A percentile compares a stretch with the other conserved stretches of the same genome.
phyloP scores from a whole-genome alignment of 1,284 basidiomycete species.

The Uromyces viciae-fabae region DNA sequence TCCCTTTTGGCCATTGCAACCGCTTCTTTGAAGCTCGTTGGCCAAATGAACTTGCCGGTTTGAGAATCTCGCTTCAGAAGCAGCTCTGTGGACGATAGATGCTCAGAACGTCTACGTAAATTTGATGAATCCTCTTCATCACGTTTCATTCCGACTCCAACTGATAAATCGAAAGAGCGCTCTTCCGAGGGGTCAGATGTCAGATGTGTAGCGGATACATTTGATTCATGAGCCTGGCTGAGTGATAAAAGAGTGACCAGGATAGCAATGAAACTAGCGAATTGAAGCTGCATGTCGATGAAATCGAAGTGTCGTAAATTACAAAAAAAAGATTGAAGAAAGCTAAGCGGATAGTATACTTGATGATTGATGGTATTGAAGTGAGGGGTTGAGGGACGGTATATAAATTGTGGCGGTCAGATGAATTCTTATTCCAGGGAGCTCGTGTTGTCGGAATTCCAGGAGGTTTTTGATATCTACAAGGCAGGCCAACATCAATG shows the following conservation, averaged over 20 bases:
- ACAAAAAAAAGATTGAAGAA: too few relatives aligned
- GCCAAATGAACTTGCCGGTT: slow-evolving; percentile 6
- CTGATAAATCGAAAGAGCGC: background rate
- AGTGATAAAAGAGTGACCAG: background rate
- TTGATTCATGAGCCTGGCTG: background rate
- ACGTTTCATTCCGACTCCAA: background rate
- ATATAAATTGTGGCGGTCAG: too few relatives aligned
- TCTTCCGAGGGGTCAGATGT: background rate
- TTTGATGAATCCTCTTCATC: background rate
- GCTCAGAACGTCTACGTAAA: background rate
- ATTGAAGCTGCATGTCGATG: background rate
- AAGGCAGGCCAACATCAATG: too few relatives aligned
- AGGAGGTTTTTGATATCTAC: too few relatives aligned
- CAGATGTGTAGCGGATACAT: background rate
- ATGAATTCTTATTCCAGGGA: too few relatives aligned
- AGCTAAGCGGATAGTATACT: too few relatives aligned
- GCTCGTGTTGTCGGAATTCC: too few relatives aligned
- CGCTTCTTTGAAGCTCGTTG: slow-evolving; percentile 7
- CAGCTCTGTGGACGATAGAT: background rate
- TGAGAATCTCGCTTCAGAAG: background rate
- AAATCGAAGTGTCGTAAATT: too few relatives aligned
- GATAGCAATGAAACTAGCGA: background rate
- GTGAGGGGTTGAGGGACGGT: too few relatives aligned
- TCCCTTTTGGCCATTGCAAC: background rate
- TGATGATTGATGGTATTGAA: too few relatives aligned